Percentiles rank a stretch among this genome's conserved stretches.
Conservation (phyloP, 2,329 filamentous ascomycete species). For the Fusarium cicatricum region DNA sequence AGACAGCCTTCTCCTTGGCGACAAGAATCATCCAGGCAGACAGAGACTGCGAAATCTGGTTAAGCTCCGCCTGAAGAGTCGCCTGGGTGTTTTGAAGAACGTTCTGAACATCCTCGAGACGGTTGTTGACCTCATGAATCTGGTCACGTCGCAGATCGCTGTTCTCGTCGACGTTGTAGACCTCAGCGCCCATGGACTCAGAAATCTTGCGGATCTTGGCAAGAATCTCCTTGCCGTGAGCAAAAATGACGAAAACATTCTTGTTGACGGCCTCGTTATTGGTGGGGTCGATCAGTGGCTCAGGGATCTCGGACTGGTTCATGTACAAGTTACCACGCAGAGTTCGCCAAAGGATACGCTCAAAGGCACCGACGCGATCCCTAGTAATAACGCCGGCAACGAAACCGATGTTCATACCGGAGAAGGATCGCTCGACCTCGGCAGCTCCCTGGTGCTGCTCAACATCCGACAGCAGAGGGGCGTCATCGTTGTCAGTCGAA, state of each 20-base stretch:
- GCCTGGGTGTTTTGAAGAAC: constrained; percentile 95
- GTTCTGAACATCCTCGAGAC: constrained; percentile 88
- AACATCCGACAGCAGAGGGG: constrained; percentile 89
- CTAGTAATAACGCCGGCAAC: constrained; percentile 95
- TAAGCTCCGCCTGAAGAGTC: constrained; percentile 90
- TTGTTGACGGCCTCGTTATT: constrained; percentile 94
- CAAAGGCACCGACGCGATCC: constrained; percentile 92
- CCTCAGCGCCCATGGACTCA: constrained; percentile 92
- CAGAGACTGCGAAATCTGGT: constrained; percentile 90
- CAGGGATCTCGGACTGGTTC: constrained; percentile 99
- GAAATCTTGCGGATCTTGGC: constrained; percentile 99
- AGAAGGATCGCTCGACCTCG: constrained; percentile 86
- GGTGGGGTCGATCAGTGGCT: constrained; percentile 88
- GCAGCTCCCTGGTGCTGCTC: constrained; percentile 77
- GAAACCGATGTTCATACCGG: constrained; percentile 98
- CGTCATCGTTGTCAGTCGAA: constrained; percentile 89
- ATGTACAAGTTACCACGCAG: constrained; percentile 98
- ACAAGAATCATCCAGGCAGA: constrained; percentile 98
- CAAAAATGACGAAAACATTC: constrained; percentile 99
- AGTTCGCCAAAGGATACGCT: constrained; percentile 97
- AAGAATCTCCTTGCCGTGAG: constrained; percentile 97
- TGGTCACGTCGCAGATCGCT: constrained; percentile 94
- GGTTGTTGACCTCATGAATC: constrained; percentile 95
- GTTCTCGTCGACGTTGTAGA: constrained; percentile 98
- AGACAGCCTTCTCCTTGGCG: constrained; percentile 98